phyloP scores from a whole-genome alignment of 768 basidiomycete species.

The Lactarius tabidus region DNA sequence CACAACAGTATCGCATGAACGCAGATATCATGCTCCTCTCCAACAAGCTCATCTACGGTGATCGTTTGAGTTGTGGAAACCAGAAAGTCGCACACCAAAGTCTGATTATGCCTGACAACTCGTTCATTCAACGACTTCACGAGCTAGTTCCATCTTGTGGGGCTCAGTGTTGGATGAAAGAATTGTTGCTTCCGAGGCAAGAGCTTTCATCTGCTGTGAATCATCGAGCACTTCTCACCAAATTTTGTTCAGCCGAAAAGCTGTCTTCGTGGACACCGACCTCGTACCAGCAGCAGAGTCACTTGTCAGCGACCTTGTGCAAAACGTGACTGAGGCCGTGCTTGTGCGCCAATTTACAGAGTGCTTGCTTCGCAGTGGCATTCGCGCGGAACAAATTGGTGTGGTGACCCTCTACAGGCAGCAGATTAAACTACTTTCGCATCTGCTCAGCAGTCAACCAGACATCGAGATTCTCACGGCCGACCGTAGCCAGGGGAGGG shows the following conservation, averaged over 20 bases:
- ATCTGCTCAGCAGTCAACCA: conserved; percentile 51
- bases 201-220: conserved; percentile 24
- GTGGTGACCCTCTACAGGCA: conserved; percentile 92
- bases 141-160: conserved; percentile 32
- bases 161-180: conserved; percentile 66
- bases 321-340: conserved; percentile 79
- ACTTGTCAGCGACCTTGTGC: conserved; percentile 81
- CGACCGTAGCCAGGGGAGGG: conserved; percentile 89
- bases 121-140: conserved; percentile 46
- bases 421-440: conserved; percentile 84
- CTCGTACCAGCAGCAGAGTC: conserved; percentile 72
- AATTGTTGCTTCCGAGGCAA: conserved; percentile 61
- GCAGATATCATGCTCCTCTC: conserved; percentile 90
- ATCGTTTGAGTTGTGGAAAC: conserved; percentile 75
- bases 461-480: conserved; percentile 85
- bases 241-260: conserved; percentile 58
- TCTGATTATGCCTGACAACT: conserved; percentile 49
- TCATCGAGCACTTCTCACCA: conserved; percentile 1
- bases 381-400: conserved; percentile 69
- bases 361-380: conserved; percentile 59
- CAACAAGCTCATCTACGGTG: conserved; percentile 80
- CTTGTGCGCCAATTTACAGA: conserved; percentile 65
- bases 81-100: conserved; percentile 58
- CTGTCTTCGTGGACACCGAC: conserved; percentile 95
- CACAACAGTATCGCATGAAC: conserved; percentile 95